Conservation (phyloP, 768 basidiomycete species). For the Lactifluus hygrophoroides region DNA sequence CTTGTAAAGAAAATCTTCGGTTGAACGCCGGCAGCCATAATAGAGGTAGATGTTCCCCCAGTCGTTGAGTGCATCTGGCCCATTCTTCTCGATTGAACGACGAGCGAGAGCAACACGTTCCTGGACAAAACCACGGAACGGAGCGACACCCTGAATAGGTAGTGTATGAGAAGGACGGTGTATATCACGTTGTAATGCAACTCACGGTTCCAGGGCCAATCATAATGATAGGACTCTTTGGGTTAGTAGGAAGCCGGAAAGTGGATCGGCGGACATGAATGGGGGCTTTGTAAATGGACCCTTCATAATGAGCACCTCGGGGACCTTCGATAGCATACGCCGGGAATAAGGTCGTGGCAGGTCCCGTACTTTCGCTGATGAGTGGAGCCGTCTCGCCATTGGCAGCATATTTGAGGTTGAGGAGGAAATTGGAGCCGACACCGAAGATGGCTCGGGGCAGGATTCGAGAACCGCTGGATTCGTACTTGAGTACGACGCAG, state of each 20-base stretch:
- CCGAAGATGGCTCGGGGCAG: constrained; percentile 70
- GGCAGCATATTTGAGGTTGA: constrained; percentile 79
- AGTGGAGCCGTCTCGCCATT: constrained; percentile 49
- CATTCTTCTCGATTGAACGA: constrained; percentile 92
- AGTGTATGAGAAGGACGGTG: constrained; percentile 9
- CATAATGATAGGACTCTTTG: constrained; percentile 98
- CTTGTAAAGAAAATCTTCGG: constrained; percentile 87
- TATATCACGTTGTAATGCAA: constrained; percentile 20
- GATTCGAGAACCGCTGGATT: constrained; percentile 51
- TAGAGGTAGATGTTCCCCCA: constrained; percentile 95
- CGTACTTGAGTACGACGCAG: constrained; percentile 89
- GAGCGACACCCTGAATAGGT: constrained; percentile 78
- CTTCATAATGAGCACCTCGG: constrained; percentile 69
- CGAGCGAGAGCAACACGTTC: constrained; percentile 95
- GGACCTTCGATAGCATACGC: constrained; percentile 87
- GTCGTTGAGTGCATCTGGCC: constrained; percentile 83
- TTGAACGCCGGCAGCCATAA: constrained; percentile 89
- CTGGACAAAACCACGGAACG: constrained; percentile 98
- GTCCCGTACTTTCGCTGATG: constrained; percentile 29
- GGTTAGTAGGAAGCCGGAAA: constrained; percentile 94
- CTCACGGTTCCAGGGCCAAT: constrained; percentile 95
- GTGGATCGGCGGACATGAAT: constrained; percentile 94
- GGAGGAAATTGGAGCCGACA: constrained; percentile 89
- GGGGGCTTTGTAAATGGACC: constrained; percentile 72
- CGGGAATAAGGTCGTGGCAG: constrained; percentile 43